phyloP scores from a whole-genome alignment of 2,329 filamentous ascomycete genomes.

The Drechslera avenae region DNA sequence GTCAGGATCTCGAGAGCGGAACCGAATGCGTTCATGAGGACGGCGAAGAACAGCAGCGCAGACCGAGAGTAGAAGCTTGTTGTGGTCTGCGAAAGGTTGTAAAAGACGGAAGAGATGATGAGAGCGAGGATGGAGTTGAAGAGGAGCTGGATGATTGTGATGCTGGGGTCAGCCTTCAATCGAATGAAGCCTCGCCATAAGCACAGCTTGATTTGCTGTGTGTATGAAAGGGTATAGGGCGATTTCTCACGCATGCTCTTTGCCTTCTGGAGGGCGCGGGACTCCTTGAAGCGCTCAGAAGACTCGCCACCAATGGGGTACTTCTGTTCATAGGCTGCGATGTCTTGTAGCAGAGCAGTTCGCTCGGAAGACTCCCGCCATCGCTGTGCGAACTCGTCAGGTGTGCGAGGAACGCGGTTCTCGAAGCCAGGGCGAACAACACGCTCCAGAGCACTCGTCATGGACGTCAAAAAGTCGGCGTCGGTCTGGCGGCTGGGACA shows the following conservation, averaged over 20 bases:
- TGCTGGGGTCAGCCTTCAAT: conserved; percentile 74
- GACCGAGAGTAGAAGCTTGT: conserved; percentile 78
- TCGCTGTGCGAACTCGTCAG: conserved; percentile 56
- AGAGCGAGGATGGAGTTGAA: conserved; percentile 78
- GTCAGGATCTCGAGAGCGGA: conserved; percentile 83
- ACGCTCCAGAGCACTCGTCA: conserved; percentile 62
- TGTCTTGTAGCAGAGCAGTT: conserved; percentile 50
- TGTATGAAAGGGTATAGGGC: conserved; percentile 80
- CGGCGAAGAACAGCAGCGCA: conserved; percentile 83
- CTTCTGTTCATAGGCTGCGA: conserved; percentile 54
- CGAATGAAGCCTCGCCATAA: conserved; percentile 80
- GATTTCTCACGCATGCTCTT: conserved; percentile 66
- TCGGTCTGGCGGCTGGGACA: conserved; percentile 74
- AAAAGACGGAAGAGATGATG: conserved; percentile 82
- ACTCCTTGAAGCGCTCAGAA: conserved; percentile 53
- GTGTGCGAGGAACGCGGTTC: conserved; percentile 54
- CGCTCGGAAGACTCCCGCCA: conserved; percentile 62
- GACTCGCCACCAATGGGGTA: conserved; percentile 54
- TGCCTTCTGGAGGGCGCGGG: conserved; percentile 54
- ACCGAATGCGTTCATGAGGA: conserved; percentile 83
- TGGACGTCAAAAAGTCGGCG: conserved; percentile 77
- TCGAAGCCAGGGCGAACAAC: conserved; percentile 53
- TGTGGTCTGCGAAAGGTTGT: conserved; percentile 69
- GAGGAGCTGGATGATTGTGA: conserved; percentile 70
- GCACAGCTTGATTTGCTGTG: conserved; percentile 78